These are phyloP conservation scores for Colletotrichum theobromicola DNA, from an alignment of 2,329 filamentous ascomycete genomes.

Conservation along the genomic window DNA sequence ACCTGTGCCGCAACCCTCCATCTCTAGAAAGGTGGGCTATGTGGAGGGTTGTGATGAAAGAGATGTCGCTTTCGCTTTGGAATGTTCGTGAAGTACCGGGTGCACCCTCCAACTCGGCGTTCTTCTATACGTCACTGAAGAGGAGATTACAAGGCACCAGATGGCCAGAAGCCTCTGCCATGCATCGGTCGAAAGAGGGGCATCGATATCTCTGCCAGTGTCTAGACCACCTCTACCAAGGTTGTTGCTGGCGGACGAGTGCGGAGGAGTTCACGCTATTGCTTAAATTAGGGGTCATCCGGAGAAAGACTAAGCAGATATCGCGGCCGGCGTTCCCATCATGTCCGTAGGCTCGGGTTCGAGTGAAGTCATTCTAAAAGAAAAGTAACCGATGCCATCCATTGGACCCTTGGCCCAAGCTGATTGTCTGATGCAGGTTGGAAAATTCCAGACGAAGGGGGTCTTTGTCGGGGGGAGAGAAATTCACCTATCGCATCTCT, in stretches of 20 bases:
- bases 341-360: not conserved
- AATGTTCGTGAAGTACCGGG: not conserved
- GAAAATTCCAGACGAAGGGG: not conserved
- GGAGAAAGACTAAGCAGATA: not conserved
- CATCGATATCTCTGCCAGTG: not conserved
- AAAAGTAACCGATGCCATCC: not conserved
- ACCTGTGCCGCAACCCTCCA: not conserved
- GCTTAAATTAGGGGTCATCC: not conserved
- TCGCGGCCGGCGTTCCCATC: not conserved
- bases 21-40: not conserved
- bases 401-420: not conserved
- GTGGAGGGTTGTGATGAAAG: not conserved
- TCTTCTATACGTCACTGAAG: not conserved
- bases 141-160: not conserved
- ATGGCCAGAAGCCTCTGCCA: not conserved
- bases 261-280: not conserved
- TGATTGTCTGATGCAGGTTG: not conserved
- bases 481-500: constrained; percentile 3
- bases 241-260: not conserved
- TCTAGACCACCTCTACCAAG: not conserved
- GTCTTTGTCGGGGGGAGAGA: not conserved
- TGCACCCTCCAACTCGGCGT: not conserved
- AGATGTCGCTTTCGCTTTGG: not conserved
- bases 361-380: not conserved
- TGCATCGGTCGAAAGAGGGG: constrained; percentile 13